These are phyloP conservation scores for Nicotiana sylvestris DNA, from an alignment of 257 asterid genomes.

Conservation along the genomic window DNA sequence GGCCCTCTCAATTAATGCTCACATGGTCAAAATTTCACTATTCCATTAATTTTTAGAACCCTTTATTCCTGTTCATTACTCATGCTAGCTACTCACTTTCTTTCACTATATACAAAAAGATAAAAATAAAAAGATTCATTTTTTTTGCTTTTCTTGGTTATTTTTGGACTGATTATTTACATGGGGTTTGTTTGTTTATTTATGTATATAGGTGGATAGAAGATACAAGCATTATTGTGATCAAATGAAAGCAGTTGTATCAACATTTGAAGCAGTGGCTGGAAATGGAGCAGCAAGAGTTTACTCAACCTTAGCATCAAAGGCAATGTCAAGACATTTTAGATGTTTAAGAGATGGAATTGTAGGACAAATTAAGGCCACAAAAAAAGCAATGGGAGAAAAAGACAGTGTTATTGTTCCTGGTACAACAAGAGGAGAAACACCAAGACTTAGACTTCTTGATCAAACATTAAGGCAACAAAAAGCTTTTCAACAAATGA, in stretches of 20 bases:
- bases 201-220: constrained; percentile 57
- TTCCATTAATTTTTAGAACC: constrained; percentile 29
- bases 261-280: constrained; percentile 70
- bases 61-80: constrained; percentile 16
- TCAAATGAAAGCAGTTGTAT: constrained; percentile 68
- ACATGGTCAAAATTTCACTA: constrained; percentile 33
- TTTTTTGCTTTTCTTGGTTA: background rate
- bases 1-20: constrained; percentile 40
- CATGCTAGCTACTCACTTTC: background rate
- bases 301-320: constrained; percentile 63
- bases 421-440: constrained; percentile 65
- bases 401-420: constrained; percentile 40
- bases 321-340: constrained; percentile 89
- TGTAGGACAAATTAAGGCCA: constrained; percentile 46
- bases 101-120: background rate
- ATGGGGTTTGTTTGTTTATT: background rate
- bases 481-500: constrained; percentile 69
- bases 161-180: background rate
- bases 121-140: background rate
- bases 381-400: constrained; percentile 66
- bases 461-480: constrained; percentile 85
- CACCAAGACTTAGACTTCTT: constrained; percentile 64
- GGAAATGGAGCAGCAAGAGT: constrained; percentile 71
- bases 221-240: constrained; percentile 87
- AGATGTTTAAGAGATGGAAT: constrained; percentile 71